Percentiles rank a stretch among this genome's conserved stretches.
phyloP scores from a whole-genome alignment of 306 rosid genomes.

The Castanea mollissima region DNA sequence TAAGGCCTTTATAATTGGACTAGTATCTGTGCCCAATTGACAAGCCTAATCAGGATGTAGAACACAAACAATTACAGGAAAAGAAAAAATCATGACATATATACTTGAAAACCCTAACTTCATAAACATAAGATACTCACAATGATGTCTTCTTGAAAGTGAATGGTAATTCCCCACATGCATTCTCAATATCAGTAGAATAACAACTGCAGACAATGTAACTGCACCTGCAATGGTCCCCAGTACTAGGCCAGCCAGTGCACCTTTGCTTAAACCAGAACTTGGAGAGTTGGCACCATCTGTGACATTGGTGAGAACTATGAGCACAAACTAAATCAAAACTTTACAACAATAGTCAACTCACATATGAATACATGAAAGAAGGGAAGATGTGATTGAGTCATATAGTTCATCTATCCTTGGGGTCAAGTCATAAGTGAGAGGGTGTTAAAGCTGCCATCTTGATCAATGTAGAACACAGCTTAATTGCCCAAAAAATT shows the following conservation, averaged over 20 bases:
- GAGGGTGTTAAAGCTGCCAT: neutral
- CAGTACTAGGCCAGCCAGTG: constrained; percentile 1
- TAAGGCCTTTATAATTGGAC: neutral
- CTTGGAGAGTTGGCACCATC: neutral
- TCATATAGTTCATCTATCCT: neutral
- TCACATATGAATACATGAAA: neutral
- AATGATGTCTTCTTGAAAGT: neutral
- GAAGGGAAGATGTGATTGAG: neutral
- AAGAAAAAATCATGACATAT: neutral
- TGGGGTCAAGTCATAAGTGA: neutral
- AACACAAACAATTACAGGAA: neutral
- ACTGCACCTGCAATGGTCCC: constrained; percentile 3
- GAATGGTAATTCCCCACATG: neutral
- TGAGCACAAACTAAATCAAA: neutral
- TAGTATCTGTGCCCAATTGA: neutral
- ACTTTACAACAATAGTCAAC: neutral
- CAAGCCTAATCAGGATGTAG: neutral
- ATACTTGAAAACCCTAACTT: neutral
- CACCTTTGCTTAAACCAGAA: neutral
- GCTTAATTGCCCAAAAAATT: neutral
- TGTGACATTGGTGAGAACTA: neutral
- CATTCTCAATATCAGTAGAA: neutral
- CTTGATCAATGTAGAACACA: neutral
- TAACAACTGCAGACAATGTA: neutral
- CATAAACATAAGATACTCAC: neutral